Conservation (phyloP, 2,329 filamentous ascomycete genomes). For the Emmonsiellopsis sp. region DNA sequence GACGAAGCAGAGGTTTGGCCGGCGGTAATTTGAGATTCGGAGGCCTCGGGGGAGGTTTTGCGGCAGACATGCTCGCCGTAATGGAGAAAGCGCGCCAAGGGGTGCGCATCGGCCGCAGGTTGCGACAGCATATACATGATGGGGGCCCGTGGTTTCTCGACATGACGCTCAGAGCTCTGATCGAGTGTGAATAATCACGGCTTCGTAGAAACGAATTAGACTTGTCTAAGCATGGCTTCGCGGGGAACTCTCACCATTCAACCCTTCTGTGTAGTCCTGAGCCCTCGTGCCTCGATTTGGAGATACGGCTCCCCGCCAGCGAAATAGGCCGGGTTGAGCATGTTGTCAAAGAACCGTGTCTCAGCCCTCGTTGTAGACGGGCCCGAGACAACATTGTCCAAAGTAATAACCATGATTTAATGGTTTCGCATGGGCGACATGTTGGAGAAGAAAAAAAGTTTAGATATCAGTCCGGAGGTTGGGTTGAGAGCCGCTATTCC, state of each 20-base stretch:
- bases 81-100: no score
- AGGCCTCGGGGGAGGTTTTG: no score
- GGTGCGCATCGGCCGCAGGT: no score
- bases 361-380: background rate
- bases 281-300: background rate
- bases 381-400: constrained; percentile 2
- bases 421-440: no score
- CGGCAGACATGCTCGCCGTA: no score
- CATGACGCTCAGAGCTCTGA: no score
- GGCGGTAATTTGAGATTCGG: no score
- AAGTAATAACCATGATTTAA: background rate
- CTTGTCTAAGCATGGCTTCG: background rate
- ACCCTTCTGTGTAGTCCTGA: no score
- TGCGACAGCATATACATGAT: no score
- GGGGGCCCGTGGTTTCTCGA: no score
- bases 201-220: background rate
- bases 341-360: background rate
- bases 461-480: background rate
- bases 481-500: background rate
- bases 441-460: background rate
- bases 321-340: background rate
- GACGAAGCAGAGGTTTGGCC: no score
- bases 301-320: background rate
- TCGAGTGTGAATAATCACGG: background rate
- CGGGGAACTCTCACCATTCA: background rate